A percentile compares a stretch with the other conserved stretches of the same genome.
phyloP scores from a whole-genome alignment of 257 asterid species.

The Penstemon davidsonii region DNA sequence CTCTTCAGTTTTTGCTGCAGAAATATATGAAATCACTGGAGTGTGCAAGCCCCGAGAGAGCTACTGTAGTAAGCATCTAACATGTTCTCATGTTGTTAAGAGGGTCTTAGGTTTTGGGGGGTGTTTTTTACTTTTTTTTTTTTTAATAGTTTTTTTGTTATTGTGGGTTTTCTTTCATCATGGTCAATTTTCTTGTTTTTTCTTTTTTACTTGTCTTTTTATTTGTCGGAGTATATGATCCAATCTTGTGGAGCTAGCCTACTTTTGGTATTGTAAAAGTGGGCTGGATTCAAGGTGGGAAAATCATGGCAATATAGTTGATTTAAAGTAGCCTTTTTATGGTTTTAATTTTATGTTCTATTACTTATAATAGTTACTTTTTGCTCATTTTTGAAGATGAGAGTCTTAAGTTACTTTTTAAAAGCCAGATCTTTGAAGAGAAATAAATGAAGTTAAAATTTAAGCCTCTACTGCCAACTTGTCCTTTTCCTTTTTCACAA shows the following conservation, averaged over 20 bases:
- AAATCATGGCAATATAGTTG: conserved; percentile 27
- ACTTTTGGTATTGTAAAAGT: conserved; percentile 27
- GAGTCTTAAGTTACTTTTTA: too few species aligned
- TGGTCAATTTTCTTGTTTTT: background rate
- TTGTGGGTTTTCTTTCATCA: conserved; percentile 18
- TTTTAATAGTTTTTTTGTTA: background rate
- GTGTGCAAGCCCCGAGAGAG: conserved; percentile 20
- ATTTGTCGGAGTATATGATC: conserved; percentile 25
- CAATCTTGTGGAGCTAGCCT: conserved; percentile 35
- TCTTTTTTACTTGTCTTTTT: background rate
- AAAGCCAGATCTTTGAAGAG: too few species aligned
- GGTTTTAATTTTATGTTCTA: too few species aligned
- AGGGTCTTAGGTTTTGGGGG: conserved; percentile 34
- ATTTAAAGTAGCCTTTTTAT: too few species aligned
- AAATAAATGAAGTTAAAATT: too few species aligned
- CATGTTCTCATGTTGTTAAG: conserved; percentile 27
- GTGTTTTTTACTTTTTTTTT: conserved; percentile 3
- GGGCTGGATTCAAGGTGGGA: conserved; percentile 33
- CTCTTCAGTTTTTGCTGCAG: conserved; percentile 9
- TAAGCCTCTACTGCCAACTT: too few species aligned
- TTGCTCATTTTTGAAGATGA: too few species aligned
- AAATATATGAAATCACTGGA: background rate
- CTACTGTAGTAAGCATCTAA: conserved; percentile 33
- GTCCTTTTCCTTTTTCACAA: too few species aligned
- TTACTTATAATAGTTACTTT: too few species aligned